Percentiles rank a stretch among this genome's conserved stretches.
Conservation (phyloP, 495 filamentous ascomycete genomes). For the Darksidea phi region DNA sequence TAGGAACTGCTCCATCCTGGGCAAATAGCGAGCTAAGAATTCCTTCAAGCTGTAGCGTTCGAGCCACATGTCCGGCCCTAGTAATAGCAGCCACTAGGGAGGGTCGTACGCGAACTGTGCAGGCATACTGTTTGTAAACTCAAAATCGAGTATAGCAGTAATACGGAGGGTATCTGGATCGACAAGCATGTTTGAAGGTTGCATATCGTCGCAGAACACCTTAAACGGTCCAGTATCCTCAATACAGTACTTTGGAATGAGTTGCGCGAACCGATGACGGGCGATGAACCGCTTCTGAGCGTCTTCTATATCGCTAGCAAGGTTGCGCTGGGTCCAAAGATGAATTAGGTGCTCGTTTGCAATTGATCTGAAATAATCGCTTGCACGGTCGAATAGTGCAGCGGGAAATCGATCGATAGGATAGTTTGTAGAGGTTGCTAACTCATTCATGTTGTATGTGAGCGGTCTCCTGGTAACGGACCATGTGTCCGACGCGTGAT, state of each 20-base stretch:
- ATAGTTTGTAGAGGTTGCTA: conserved; percentile 42
- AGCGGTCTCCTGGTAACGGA: conserved; percentile 41
- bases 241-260: conserved; percentile 43
- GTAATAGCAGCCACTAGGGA: conserved; percentile 49
- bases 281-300: conserved; percentile 44
- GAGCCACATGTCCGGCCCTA: conserved; percentile 44
- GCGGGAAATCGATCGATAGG: conserved; percentile 42
- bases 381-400: conserved; percentile 42
- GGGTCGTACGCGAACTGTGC: conserved; percentile 47
- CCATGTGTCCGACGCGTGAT: conserved; percentile 38
- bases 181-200: conserved; percentile 47
- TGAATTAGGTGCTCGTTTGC: conserved; percentile 43
- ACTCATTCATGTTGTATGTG: conserved; percentile 49
- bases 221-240: conserved; percentile 44
- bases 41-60: conserved; percentile 42
- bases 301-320: conserved; percentile 41
- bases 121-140: conserved; percentile 49
- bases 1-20: conserved; percentile 41
- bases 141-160: conserved; percentile 46
- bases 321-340: conserved; percentile 46
- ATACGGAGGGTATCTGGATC: conserved; percentile 46
- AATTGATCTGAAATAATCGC: conserved; percentile 41
- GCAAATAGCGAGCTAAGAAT: conserved; percentile 43
- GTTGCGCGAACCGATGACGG: conserved; percentile 44
- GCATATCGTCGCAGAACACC: conserved; percentile 48